phyloP scores from a whole-genome alignment of 1,139 yeast genomes.

The Taphrina confusa region DNA sequence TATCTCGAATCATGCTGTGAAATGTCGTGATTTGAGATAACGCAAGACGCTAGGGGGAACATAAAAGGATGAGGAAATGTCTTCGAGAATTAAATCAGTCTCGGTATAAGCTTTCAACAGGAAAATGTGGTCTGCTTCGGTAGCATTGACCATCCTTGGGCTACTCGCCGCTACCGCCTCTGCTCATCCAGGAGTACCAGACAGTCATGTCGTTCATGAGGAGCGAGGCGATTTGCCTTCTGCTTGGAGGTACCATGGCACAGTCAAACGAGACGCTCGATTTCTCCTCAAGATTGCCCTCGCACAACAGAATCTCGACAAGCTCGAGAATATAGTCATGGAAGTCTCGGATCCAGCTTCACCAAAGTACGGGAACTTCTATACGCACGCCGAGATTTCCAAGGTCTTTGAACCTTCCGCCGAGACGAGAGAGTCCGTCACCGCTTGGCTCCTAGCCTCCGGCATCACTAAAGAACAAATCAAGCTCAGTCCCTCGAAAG shows the following conservation, averaged over 20 bases:
- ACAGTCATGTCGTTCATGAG: background rate
- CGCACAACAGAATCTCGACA: background rate
- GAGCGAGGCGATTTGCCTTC: background rate
- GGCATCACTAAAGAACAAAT: background rate
- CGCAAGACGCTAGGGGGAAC: no score
- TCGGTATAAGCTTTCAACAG: background rate
- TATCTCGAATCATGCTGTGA: no score
- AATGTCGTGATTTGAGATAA: no score
- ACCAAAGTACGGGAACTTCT: conserved; percentile 7
- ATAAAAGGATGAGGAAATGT: no score
- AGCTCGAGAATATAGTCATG: conserved; percentile 1
- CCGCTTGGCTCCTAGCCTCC: conserved; percentile 7
- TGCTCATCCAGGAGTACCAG: background rate
- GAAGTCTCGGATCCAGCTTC: conserved; percentile 12
- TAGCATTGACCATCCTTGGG: background rate
- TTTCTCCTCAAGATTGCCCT: conserved; percentile 11
- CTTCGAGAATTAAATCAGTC: background rate
- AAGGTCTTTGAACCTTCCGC: conserved; percentile 11
- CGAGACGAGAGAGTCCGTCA: background rate
- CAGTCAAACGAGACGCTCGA: background rate
- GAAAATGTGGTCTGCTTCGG: background rate
- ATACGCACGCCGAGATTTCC: background rate
- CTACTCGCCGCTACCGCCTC: background rate
- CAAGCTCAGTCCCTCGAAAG: background rate
- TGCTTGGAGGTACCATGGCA: background rate